Base-by-base conservation (phyloP, 2,329 filamentous ascomycete genomes). In the Elsinoe necatrix region DNA sequence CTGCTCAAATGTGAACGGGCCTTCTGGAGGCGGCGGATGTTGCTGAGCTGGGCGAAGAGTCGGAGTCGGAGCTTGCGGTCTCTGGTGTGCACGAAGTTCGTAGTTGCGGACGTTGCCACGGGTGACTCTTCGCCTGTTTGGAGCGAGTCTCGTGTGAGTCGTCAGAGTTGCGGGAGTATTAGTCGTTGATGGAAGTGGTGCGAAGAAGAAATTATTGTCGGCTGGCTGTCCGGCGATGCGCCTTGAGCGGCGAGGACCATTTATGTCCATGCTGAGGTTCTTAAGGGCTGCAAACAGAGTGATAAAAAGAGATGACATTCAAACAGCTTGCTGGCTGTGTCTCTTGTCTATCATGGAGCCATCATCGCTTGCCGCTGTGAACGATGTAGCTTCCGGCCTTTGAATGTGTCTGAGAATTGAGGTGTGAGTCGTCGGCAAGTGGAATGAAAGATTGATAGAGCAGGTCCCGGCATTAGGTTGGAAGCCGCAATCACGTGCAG, bases 401-500 rank as follows among this genome's bases (percentile, higher is more conserved):
- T 42, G 41, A 45, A 12, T 21, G 23, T 23, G 41, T 4, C 11
- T 12, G 41, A 45, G 9, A 18, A 29, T 25, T 9, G 18, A 43
- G 41, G 41, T 43, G 41, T 20, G 41, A 23, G 20, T 12, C 18
- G 11, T 37, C 9, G 9, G 20, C 18, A 43, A 43, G 41, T 14
- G 20, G 41, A 20, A 25, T 45, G 41, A 45, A 50, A 50, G 45
- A 14, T 31, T 50, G 45, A 43, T 43, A 43, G 39, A 43, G n/a
- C 16, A 23, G 18, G 7, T 43, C 14, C 5, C 34, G 14, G 34
- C 34, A 37, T 37, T 43, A 20, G 39, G 21, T 6, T n/a, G 39
- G 39, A 50, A 50, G 45, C 34, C 25, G 16, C 29, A 34, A 31
- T 34, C 45, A 50, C 45, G 34, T 50, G 45, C 45, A 50, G 25